A percentile compares a stretch with the other conserved stretches of the same genome.
Evolutionary conservation across 345 rosid species (phyloP).

Genomic region (Viola odorata): DNA sequence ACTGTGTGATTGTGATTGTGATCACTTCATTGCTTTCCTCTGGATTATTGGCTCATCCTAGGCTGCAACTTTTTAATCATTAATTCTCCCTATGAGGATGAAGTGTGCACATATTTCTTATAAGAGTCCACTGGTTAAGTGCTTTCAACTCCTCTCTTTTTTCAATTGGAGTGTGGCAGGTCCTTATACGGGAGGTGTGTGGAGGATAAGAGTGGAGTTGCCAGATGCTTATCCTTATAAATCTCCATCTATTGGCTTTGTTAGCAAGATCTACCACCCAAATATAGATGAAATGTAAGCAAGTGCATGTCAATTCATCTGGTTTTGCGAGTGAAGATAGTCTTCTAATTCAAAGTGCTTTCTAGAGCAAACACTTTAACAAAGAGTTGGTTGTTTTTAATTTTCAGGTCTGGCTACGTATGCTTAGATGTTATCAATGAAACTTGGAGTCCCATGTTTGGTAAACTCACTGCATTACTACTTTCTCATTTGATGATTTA

Average conservation of each 20-base stretch:
- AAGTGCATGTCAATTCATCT: conserved; percentile 8
- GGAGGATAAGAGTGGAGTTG: conserved; percentile 96
- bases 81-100: conserved; percentile 15
- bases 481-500: background rate
- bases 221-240: conserved; percentile 99
- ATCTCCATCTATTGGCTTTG: conserved; percentile 95
- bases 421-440: conserved; percentile 97
- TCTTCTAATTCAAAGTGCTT: background rate
- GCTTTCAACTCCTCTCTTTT: background rate
- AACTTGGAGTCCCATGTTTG: conserved; percentile 99
- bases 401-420: conserved; percentile 90
- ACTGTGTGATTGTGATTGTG: background rate
- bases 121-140: conserved; percentile 1
- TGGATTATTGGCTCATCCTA: conserved; percentile 5
- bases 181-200: conserved; percentile 81
- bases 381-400: conserved; percentile 13
- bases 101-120: conserved; percentile 5
- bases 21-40: background rate
- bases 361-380: background rate
- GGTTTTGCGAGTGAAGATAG: conserved; percentile 1
- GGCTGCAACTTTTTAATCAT: conserved; percentile 22
- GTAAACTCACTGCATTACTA: conserved; percentile 34
- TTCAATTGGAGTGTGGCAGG: conserved; percentile 45
- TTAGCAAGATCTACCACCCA: conserved; percentile 94
- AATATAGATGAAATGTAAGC: conserved; percentile 98